Conservation (phyloP, 768 basidiomycete species). For the Cyathus striatus region DNA sequence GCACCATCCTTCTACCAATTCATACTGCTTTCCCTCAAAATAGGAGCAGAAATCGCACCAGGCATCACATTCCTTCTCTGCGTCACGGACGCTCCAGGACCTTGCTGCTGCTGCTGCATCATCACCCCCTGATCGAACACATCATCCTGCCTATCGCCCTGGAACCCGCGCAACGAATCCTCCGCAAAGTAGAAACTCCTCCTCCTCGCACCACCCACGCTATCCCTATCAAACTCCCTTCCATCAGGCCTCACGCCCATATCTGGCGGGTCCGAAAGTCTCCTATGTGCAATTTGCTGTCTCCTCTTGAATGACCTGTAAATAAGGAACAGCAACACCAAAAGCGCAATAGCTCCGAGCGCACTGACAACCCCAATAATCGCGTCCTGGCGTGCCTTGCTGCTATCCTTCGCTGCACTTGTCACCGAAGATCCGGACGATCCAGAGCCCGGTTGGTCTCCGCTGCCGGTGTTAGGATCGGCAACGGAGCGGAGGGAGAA, state of each 20-base stretch:
- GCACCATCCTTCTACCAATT: constrained; percentile 55
- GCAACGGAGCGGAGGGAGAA: constrained; percentile 50
- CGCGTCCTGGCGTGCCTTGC: constrained; percentile 66
- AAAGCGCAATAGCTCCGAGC: constrained; percentile 71
- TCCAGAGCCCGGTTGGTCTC: constrained; percentile 12
- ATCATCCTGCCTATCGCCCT: constrained; percentile 24
- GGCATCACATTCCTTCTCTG: constrained; percentile 58
- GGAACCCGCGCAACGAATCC: constrained; percentile 67
- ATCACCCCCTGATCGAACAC: too few relatives aligned
- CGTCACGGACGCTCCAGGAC: constrained; percentile 28
- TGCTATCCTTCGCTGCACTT: constrained; percentile 22
- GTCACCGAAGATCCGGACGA: constrained; percentile 13
- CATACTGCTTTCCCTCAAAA: constrained; percentile 78
- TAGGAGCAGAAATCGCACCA: constrained; percentile 68
- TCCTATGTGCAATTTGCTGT: constrained; percentile 63
- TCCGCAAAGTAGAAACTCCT: constrained; percentile 86
- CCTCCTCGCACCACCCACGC: constrained; percentile 65
- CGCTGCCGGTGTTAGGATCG: constrained; percentile 21
- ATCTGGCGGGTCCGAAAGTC: constrained; percentile 56
- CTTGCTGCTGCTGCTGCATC: constrained; percentile 3
- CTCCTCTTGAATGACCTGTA: constrained; percentile 65
- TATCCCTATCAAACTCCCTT: constrained; percentile 76
- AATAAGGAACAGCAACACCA: constrained; percentile 69
- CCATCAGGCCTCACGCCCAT: constrained; percentile 52
- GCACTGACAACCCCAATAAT: constrained; percentile 89